A percentile compares a stretch with the other conserved stretches of the same genome.
phyloP scores from a whole-genome alignment of 23 red algal genomes.

The Agarophyton chilense region DNA sequence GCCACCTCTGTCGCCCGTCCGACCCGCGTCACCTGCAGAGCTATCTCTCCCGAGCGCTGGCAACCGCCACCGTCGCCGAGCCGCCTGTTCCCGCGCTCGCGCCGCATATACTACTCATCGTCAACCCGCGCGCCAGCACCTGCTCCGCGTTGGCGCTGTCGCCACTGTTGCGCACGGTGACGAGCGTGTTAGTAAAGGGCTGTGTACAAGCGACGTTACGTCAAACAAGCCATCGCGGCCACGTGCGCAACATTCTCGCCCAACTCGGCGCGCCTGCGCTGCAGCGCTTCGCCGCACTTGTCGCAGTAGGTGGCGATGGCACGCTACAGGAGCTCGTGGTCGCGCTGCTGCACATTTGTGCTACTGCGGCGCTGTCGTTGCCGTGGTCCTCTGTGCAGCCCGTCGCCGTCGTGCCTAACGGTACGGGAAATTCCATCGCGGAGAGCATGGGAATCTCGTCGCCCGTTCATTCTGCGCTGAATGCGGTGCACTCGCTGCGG shows the following conservation, averaged over 20 bases:
- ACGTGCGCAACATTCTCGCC: not conserved
- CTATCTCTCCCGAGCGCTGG: not conserved
- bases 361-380: not conserved
- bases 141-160: not conserved
- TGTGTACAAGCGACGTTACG: not conserved
- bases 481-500: conserved; percentile 31
- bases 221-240: not conserved
- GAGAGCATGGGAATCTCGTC: conserved; percentile 25
- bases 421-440: conserved; percentile 49
- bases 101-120: not conserved
- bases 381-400: conserved; percentile 1
- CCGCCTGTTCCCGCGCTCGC: too few species aligned
- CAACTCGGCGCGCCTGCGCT: not conserved
- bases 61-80: too few species aligned
- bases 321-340: conserved; percentile 36
- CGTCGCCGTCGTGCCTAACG: conserved; percentile 27
- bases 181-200: not conserved
- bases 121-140: not conserved
- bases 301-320: conserved; percentile 45
- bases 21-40: not conserved
- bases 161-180: not conserved
- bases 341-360: not conserved
- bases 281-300: conserved; percentile 9
- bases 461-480: not conserved
- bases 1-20: not conserved